Evolutionary conservation across 345 rosid species (phyloP).

Genomic region (Linum usitatissimum): DNA sequence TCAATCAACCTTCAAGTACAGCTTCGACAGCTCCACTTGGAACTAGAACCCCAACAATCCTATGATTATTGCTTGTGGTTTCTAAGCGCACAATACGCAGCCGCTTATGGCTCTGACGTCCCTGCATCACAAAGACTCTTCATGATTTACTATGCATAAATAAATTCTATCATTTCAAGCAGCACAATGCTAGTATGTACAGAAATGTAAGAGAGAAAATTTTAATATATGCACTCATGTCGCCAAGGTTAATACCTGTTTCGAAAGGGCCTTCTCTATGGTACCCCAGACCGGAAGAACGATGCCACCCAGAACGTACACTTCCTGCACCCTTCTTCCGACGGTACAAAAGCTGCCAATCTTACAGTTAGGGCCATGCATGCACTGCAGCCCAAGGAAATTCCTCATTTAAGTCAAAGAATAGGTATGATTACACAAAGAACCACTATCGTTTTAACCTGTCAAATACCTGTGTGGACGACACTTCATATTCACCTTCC

Average conservation of each 20-base stretch:
- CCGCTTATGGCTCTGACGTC: constrained; percentile 78
- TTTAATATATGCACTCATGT: not conserved
- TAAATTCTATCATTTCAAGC: not conserved
- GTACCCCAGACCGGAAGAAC: constrained; percentile 99
- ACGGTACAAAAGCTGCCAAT: constrained; percentile 84
- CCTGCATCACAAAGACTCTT: constrained; percentile 30
- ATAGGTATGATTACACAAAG: not conserved
- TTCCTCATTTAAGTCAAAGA: constrained; percentile 4
- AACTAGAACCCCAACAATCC: constrained; percentile 81
- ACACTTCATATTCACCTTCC: constrained; percentile 92
- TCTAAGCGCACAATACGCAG: constrained; percentile 80
- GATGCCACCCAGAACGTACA: constrained; percentile 88
- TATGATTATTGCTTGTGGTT: constrained; percentile 64
- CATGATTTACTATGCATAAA: constrained; percentile 2
- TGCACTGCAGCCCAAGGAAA: constrained; percentile 51
- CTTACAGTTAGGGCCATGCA: constrained; percentile 97
- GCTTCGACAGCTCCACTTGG: constrained; percentile 89
- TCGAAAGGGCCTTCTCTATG: constrained; percentile 85
- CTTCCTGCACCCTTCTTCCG: constrained; percentile 92
- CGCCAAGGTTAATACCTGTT: constrained; percentile 45
- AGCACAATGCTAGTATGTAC: too few relatives aligned
- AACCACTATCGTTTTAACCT: not conserved
- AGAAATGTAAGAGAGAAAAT: too few relatives aligned
- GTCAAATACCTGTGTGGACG: constrained; percentile 73
- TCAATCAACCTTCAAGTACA: constrained; percentile 67